Base-by-base conservation (phyloP, 192 early-diverging fungal species). In the Coemansia sp. region DNA sequence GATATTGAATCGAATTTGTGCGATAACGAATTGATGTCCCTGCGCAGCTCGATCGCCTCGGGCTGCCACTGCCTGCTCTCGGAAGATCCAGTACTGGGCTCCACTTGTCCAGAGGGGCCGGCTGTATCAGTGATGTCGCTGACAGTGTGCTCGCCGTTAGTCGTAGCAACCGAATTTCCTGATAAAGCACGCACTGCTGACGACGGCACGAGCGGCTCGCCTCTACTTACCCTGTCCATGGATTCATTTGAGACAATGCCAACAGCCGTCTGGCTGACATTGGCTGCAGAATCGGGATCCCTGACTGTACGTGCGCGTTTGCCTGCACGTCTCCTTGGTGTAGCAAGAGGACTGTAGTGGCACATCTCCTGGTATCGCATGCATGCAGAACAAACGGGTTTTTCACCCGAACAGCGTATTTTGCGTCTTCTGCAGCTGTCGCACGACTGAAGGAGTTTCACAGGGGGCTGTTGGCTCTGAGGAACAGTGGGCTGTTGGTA, bases 271-370 rank as follows among this genome's bases (percentile, higher is more conserved):
- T 53, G 57, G 33, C 6, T 18, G 0, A 35, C 10, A 59, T n/a
- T 59, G 35, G 57, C 34, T 41, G 38, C 9, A 58, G 41, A 12
- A 11, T 57, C 30, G 30, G 43, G 2, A 46, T 34, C 52, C 53
- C 59, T 58, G 30, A 20, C 36, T 6, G 52, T 67, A 21, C 72
- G 55, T 20, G 61, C 60, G 18, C 71, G 46, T 52, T 77, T 83
- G 16, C 75, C 76, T 10, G 57, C 66, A 9, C 80, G 76, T 23
- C 80, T 48, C n/a, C 75, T 60, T 15, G 80, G 80, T 18, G 72
- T 77, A 4, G 80, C 80, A 57, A 83, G 45, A 39, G 80, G 80
- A 20, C 84, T 85, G 70, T 85, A 85, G 48, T 81, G 78, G 75
- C 84, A 85, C 8, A 53, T 26, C 63, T 78, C 78, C 66, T 81